These are phyloP conservation scores for Wallacemonas rigidus DNA, from an alignment of 208 protist genomes.

Conservation along the genomic window DNA sequence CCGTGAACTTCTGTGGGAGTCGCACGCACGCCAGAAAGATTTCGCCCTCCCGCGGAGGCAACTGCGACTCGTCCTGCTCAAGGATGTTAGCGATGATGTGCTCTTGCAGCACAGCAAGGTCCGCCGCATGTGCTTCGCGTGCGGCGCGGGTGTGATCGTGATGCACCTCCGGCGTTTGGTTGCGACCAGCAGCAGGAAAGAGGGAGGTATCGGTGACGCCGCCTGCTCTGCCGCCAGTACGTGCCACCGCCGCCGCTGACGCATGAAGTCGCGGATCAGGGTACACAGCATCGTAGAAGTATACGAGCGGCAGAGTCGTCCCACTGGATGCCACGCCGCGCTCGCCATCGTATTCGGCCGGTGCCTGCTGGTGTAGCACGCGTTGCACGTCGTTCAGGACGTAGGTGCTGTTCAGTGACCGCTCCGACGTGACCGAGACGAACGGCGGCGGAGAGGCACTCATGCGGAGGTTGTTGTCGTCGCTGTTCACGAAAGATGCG, in stretches of 20 bases:
- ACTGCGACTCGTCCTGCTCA: conserved; percentile 50
- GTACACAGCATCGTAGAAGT: conserved; percentile 53
- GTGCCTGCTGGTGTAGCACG: not conserved
- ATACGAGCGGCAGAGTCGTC: conserved; percentile 36
- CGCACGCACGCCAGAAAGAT: conserved; percentile 59
- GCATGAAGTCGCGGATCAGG: conserved; percentile 1
- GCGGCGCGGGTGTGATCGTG: conserved; percentile 39
- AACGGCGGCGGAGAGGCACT: not conserved
- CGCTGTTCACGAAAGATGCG: not conserved
- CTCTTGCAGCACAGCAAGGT: conserved; percentile 64
- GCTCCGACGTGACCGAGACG: conserved; percentile 2
- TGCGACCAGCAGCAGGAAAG: not conserved
- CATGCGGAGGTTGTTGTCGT: not conserved
- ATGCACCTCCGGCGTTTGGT: conserved; percentile 6
- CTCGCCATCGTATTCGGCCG: conserved; percentile 13
- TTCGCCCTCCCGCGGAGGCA: conserved; percentile 67
- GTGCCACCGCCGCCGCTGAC: not conserved
- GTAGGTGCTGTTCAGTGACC: conserved; percentile 15
- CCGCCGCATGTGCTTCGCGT: conserved; percentile 31
- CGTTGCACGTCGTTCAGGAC: conserved; percentile 12
- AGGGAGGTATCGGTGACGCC: too few relatives aligned
- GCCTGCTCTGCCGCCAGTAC: too few relatives aligned
- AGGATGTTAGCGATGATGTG: conserved; percentile 55
- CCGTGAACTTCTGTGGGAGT: conserved; percentile 54
- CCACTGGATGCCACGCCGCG: not conserved